Evolutionary conservation across 192 early-diverging fungal genomes (phyloP).

Genomic region (Anaeromyces robustus): DNA sequence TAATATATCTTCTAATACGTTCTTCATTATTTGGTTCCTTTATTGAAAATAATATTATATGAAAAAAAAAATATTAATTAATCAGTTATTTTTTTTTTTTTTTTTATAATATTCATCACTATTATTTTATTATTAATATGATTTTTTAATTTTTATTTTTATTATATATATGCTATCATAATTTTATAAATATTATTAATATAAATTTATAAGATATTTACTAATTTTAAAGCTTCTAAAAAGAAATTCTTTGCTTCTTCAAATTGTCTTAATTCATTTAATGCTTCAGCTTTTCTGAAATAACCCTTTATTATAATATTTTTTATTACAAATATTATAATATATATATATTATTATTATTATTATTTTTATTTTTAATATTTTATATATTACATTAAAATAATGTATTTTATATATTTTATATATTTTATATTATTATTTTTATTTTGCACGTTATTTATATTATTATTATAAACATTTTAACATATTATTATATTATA

Average conservation of each 20-base stretch:
- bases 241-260: constrained; percentile 29
- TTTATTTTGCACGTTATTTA: no score
- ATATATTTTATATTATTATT: no score
- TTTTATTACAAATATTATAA: constrained; percentile 6
- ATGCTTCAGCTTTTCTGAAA: constrained; percentile 42
- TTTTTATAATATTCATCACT: no score
- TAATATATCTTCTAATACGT: constrained; percentile 13
- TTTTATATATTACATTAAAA: no score
- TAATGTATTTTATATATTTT: no score
- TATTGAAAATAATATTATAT: not conserved
- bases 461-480: no score
- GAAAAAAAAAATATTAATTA: not conserved
- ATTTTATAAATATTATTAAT: constrained; percentile 36
- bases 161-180: no score
- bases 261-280: constrained; percentile 23
- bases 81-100: no score
- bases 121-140: no score
- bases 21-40: not conserved
- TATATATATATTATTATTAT: no score
- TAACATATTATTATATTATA: no score
- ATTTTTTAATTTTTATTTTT: constrained; percentile 16
- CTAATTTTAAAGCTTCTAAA: constrained; percentile 21
- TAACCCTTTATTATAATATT: constrained; percentile 28
- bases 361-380: no score
- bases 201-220: constrained; percentile 31